Conservation (phyloP, 805 yeast genomes). For the Metschnikowia dekortorum region DNA sequence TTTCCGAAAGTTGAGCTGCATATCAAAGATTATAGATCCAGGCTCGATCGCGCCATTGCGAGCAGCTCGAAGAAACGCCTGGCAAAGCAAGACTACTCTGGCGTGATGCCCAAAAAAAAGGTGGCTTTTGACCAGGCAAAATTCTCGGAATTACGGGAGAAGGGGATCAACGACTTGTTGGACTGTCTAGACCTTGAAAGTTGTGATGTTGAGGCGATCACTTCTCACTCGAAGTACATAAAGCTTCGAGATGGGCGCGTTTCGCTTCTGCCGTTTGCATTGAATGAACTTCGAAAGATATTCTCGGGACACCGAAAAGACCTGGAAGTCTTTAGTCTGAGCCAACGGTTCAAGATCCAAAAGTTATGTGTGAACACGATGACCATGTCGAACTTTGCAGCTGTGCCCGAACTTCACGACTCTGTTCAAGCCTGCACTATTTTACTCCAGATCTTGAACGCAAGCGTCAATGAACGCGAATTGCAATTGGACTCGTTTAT, state of each 20-base stretch:
- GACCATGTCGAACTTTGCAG: slow-evolving; percentile 13
- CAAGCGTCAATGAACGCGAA: slow-evolving; percentile 38
- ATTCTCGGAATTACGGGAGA: neutral
- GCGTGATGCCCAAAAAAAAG: neutral
- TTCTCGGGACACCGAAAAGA: slow-evolving; percentile 2
- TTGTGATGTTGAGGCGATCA: neutral
- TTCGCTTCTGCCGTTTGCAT: slow-evolving; percentile 4
- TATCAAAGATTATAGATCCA: slow-evolving; percentile 2
- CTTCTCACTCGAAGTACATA: neutral
- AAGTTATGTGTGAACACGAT: slow-evolving; percentile 26
- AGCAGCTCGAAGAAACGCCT: neutral
- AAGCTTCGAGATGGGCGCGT: neutral
- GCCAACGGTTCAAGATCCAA: slow-evolving; percentile 19
- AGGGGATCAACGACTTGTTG: neutral
- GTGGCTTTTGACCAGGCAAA: neutral
- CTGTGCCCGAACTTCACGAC: slow-evolving; percentile 17
- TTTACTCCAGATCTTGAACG: slow-evolving; percentile 38
- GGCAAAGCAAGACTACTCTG: neutral
- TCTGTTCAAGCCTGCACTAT: slow-evolving; percentile 32
- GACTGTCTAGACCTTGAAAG: neutral
- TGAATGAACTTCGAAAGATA: slow-evolving; percentile 1
- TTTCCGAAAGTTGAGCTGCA: slow-evolving; percentile 1
- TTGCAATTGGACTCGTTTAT: slow-evolving; percentile 46
- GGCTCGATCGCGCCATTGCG: neutral
- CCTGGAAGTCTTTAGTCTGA: slow-evolving; percentile 20